Evolutionary conservation across 495 filamentous ascomycete species (phyloP).

Genomic region (Podospora pseudocomata): DNA sequence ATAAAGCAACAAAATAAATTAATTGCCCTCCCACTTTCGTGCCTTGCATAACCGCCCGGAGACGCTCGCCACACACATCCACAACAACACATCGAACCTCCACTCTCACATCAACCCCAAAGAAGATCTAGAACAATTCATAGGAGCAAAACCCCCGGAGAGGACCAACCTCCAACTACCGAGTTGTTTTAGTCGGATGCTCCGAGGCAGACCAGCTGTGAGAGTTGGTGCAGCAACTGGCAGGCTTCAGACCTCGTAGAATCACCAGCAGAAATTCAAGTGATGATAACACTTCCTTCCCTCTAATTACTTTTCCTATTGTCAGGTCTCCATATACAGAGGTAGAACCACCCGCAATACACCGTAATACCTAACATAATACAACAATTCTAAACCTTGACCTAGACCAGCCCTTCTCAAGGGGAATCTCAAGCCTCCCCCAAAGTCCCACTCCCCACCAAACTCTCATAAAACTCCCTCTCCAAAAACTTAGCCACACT

Average conservation of each 20-base stretch:
- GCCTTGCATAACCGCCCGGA: too few species aligned
- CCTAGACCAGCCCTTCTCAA: not conserved
- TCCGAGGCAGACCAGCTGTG: too few species aligned
- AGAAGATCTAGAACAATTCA: not conserved
- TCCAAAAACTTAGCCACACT: slow-evolving; percentile 94
- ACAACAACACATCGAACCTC: not conserved
- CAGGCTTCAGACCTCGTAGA: too few species aligned
- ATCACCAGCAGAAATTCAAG: too few species aligned
- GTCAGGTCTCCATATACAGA: not conserved
- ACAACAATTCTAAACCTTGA: not conserved
- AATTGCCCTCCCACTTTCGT: too few species aligned
- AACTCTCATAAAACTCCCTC: slow-evolving; percentile 80
- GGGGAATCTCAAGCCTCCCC: slow-evolving; percentile 37
- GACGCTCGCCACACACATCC: not conserved
- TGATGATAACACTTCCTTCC: not conserved
- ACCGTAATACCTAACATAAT: not conserved
- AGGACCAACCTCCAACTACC: not conserved
- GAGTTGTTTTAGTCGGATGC: too few species aligned
- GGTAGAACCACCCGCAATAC: not conserved
- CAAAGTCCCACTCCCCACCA: slow-evolving; percentile 85
- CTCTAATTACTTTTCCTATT: not conserved
- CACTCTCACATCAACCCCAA: not conserved
- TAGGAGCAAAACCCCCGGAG: not conserved
- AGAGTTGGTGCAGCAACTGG: too few species aligned
- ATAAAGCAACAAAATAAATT: too few species aligned